Conservation (phyloP, 257 asterid species). For the Lantana camara region DNA sequence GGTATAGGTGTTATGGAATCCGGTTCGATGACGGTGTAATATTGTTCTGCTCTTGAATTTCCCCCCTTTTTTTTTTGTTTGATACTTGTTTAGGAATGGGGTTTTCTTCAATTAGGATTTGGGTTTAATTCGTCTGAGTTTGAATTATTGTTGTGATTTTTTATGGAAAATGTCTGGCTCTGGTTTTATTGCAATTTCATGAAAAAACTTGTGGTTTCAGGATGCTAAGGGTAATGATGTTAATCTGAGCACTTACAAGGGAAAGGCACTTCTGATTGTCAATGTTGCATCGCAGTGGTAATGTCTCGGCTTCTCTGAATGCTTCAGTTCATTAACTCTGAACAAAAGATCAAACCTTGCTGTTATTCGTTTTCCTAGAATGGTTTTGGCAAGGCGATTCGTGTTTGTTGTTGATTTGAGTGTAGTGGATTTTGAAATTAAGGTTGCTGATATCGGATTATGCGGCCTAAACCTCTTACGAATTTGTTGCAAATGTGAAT, state of each 20-base stretch:
- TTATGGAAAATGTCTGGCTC: not conserved
- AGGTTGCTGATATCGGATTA: too few relatives aligned
- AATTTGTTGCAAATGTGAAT: too few relatives aligned
- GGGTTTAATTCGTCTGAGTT: not conserved
- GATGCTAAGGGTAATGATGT: constrained; percentile 82
- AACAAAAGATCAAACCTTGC: not conserved
- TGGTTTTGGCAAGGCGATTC: too few relatives aligned
- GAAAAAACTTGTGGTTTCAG: constrained; percentile 35
- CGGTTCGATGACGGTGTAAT: not conserved
- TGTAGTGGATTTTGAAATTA: too few relatives aligned
- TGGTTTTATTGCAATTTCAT: constrained; percentile 9
- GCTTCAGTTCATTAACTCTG: not conserved
- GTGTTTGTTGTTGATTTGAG: too few relatives aligned
- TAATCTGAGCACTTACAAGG: constrained; percentile 65
- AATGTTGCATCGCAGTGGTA: constrained; percentile 97
- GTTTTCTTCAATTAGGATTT: not conserved
- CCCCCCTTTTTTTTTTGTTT: not conserved
- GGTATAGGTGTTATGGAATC: not conserved
- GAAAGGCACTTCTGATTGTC: constrained; percentile 77
- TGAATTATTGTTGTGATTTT: not conserved
- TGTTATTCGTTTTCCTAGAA: too few relatives aligned
- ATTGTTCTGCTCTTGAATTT: not conserved
- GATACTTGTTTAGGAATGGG: not conserved
- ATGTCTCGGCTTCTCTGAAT: constrained; percentile 15
- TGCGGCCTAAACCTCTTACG: too few relatives aligned